phyloP scores from a whole-genome alignment of 306 rosid genomes.

The Mimosa bimucronata region DNA sequence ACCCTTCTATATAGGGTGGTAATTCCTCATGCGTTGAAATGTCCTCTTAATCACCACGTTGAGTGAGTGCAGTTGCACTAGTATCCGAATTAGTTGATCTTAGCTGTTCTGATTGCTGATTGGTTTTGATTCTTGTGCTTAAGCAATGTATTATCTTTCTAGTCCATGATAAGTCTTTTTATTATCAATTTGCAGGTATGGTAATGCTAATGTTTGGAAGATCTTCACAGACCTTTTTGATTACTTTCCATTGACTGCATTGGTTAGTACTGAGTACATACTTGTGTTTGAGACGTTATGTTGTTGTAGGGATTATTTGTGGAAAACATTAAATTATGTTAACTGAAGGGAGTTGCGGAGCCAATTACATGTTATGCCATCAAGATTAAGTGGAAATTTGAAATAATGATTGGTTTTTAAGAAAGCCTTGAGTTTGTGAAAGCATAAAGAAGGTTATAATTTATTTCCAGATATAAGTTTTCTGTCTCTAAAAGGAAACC shows the following conservation, averaged over 20 bases:
- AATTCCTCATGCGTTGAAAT: neutral
- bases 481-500: neutral
- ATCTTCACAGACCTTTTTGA: constrained; percentile 97
- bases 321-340: constrained; percentile 22
- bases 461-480: constrained; percentile 17
- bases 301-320: neutral
- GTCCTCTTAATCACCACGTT: neutral
- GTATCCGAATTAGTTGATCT: neutral
- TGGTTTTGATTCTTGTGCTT: constrained; percentile 28
- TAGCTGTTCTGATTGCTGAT: constrained; percentile 14
- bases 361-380: constrained; percentile 13
- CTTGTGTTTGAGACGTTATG: constrained; percentile 20
- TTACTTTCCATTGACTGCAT: constrained; percentile 95
- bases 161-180: constrained; percentile 30
- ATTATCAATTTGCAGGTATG: constrained; percentile 70
- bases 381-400: constrained; percentile 18
- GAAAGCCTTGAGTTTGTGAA: neutral
- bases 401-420: neutral
- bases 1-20: neutral
- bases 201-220: constrained; percentile 98
- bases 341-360: constrained; percentile 12
- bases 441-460: constrained; percentile 18
- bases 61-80: neutral
- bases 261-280: constrained; percentile 65
- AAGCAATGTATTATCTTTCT: constrained; percentile 18